Percentiles rank a stretch among this genome's conserved stretches.
phyloP scores from a whole-genome alignment of 805 yeast genomes.

The Schwanniomyces yamadae region DNA sequence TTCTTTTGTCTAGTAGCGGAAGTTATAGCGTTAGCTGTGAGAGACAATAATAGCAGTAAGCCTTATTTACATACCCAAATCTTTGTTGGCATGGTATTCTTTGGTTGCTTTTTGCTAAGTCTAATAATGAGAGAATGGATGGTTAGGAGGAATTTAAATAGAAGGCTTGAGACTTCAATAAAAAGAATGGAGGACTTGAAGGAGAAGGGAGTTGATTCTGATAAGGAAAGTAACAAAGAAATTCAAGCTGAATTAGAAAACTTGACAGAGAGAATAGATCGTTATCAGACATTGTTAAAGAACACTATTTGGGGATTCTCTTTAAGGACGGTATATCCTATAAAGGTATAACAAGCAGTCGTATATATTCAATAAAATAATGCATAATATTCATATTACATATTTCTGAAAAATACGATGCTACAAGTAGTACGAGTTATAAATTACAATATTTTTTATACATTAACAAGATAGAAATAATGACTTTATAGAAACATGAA shows the following conservation, averaged over 20 bases:
- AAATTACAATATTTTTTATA: slow-evolving; percentile 10
- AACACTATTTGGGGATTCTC: slow-evolving; percentile 8
- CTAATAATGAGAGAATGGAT: slow-evolving; percentile 53
- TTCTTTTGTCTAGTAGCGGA: slow-evolving; percentile 47
- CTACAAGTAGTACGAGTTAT: too few species aligned
- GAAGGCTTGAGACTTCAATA: slow-evolving; percentile 10
- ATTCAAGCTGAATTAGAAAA: slow-evolving; percentile 8
- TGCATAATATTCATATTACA: too few species aligned
- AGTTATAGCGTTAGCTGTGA: slow-evolving; percentile 52
- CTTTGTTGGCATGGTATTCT: slow-evolving; percentile 52
- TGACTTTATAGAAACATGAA: slow-evolving; percentile 14
- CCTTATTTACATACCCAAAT: slow-evolving; percentile 63
- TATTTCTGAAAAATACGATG: too few species aligned
- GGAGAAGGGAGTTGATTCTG: slow-evolving; percentile 9
- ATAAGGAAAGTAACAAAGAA: slow-evolving; percentile 6
- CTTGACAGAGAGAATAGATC: slow-evolving; percentile 16
- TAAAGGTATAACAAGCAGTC: slow-evolving; percentile 22
- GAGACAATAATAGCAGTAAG: slow-evolving; percentile 11
- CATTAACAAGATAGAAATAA: slow-evolving; percentile 15
- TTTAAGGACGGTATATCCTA: slow-evolving; percentile 21
- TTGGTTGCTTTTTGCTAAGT: slow-evolving; percentile 42
- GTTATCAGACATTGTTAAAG: slow-evolving; percentile 16
- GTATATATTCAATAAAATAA: too few species aligned
- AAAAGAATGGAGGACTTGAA: slow-evolving; percentile 3
- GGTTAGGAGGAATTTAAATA: slow-evolving; percentile 26